Base-by-base conservation (phyloP, 2,329 filamentous ascomycete species). In the Alternaria panax region DNA sequence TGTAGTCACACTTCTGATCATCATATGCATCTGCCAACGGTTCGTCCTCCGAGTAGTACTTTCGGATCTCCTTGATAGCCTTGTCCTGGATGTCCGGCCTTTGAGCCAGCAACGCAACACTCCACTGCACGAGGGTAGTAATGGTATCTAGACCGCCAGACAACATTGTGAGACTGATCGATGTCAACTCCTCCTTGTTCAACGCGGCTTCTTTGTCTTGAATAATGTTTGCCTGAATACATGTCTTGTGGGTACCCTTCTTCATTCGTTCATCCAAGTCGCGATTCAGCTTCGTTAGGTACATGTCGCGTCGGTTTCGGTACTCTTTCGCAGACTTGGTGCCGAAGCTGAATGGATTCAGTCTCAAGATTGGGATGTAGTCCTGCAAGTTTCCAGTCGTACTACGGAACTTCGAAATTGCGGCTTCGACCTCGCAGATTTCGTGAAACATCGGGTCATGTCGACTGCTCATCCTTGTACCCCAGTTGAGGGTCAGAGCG, bases 201-300 rank as follows among this genome's bases (percentile, higher is more conserved):
- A 90, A 77, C 62, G 85, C 87, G 0, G 87, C 84, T 36, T 90
- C 87, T 64, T 86, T 83, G 64, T 90, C 87, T 46, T 85, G 77
- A 59, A 90, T 88, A 30, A 90, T 84, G 61, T 89, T 90, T 4
- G 86, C 87, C 61, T 90, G 87, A 42, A 90, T 90, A 68, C 88
- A 90, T 0, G 87, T 86, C 64, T 84, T 83, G 69, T 89, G 83
- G 0, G 80, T 87, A 0, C 87, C 87, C 43, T 85, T 85, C 50
- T 82, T 82, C 79, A 90, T 89, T 1, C 86, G 80, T 22, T 86
- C 82, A 57, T 89, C 86, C 7, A 90, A 77, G 3, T 85, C 86
- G 3, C 79, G 73, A 66, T 90, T 89, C 20, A 90, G 74, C 8
- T 77, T 79, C 0, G 78, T 83, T 34, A 90, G 76, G 63, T 90